Conservation (phyloP, 805 yeast genomes). For the Metschnikowia borealis region DNA sequence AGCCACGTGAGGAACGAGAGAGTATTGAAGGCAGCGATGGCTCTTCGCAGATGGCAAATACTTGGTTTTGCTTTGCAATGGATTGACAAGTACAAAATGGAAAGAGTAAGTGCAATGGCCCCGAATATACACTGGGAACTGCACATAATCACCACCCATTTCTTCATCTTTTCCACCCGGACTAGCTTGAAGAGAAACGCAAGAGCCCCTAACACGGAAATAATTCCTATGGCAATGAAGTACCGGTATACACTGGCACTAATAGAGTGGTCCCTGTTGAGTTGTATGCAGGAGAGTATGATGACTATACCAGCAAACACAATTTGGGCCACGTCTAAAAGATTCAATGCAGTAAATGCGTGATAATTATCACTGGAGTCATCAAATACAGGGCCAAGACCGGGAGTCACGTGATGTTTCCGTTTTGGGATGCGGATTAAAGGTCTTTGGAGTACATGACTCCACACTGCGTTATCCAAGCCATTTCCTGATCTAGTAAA, state of each 20-base stretch:
- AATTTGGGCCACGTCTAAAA: slow-evolving; percentile 31
- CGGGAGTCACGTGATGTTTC: background rate
- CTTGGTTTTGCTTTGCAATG: background rate
- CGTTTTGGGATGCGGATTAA: background rate
- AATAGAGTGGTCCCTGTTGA: slow-evolving; percentile 21
- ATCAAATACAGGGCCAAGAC: background rate
- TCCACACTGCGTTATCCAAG: background rate
- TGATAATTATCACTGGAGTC: background rate
- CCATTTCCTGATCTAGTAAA: background rate
- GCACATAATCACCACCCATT: slow-evolving; percentile 41
- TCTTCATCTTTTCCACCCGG: slow-evolving; percentile 27
- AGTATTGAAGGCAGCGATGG: slow-evolving; percentile 31
- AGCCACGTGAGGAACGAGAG: slow-evolving; percentile 39
- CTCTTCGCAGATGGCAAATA: background rate
- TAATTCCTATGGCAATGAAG: slow-evolving; percentile 34
- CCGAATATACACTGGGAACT: slow-evolving; percentile 31
- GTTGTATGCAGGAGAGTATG: slow-evolving; percentile 24
- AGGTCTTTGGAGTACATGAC: background rate
- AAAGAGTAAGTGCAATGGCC: slow-evolving; percentile 32
- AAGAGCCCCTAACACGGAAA: slow-evolving; percentile 31
- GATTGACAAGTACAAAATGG: slow-evolving; percentile 22
- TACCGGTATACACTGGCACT: slow-evolving; percentile 29
- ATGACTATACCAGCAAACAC: slow-evolving; percentile 26
- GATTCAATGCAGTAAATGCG: slow-evolving; percentile 25
- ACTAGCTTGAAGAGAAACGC: slow-evolving; percentile 35